Evolutionary conservation across 192 early-diverging fungal genomes (phyloP).

Genomic region (Lobosporangium transversale): DNA sequence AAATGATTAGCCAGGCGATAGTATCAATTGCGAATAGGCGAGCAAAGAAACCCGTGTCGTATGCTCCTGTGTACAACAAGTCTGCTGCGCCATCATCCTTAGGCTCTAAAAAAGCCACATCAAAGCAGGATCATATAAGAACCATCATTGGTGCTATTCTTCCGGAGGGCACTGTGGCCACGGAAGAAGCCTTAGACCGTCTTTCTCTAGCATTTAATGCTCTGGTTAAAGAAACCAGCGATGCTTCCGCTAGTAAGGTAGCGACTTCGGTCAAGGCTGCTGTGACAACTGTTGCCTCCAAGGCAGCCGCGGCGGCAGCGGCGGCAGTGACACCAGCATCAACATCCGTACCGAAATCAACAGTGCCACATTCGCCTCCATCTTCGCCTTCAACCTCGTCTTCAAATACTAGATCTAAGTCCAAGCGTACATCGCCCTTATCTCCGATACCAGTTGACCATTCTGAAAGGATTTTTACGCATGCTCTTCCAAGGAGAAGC

Average conservation of each 20-base stretch:
- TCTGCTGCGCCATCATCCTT: neutral
- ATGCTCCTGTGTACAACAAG: too few relatives aligned
- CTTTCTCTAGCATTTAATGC: neutral
- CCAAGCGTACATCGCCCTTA: too few relatives aligned
- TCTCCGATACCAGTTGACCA: too few relatives aligned
- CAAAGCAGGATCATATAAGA: neutral
- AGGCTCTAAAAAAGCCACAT: neutral
- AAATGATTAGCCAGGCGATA: too few relatives aligned
- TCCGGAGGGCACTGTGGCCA: constrained; percentile 2
- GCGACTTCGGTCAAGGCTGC: neutral
- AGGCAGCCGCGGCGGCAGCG: neutral
- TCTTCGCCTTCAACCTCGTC: neutral
- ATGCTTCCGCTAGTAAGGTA: neutral
- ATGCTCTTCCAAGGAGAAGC: neutral
- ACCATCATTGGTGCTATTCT: neutral
- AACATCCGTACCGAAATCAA: too few relatives aligned
- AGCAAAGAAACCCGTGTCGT: too few relatives aligned
- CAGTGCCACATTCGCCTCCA: neutral
- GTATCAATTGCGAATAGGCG: too few relatives aligned
- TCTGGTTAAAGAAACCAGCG: neutral
- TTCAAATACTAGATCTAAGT: neutral
- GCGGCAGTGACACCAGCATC: neutral
- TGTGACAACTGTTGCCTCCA: neutral
- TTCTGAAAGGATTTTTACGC: neutral
- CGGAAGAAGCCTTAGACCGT: constrained; percentile 6